Percentiles rank a stretch among this genome's conserved stretches.
These are phyloP conservation scores for Populus alba DNA, from an alignment of 345 rosid species.

Conservation along the genomic window DNA sequence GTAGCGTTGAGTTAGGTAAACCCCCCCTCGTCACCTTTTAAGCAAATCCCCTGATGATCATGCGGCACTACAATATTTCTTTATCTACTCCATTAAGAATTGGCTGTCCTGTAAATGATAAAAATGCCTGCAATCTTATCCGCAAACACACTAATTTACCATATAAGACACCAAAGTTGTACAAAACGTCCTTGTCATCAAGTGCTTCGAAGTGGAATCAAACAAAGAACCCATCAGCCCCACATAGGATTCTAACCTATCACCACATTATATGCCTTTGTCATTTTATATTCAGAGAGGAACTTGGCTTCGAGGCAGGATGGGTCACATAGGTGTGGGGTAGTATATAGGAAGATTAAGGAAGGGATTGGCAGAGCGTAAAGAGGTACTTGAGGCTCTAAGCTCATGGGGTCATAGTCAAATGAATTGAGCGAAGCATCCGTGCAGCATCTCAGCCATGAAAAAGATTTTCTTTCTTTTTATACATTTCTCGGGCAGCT, in stretches of 20 bases:
- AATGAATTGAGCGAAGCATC: slow-evolving; percentile 12
- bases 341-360: slow-evolving; percentile 12
- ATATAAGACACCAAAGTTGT: neutral
- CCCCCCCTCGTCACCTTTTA: slow-evolving; percentile 1
- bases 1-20: slow-evolving; percentile 10
- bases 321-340: slow-evolving; percentile 25
- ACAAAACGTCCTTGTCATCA: slow-evolving; percentile 24
- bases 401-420: slow-evolving; percentile 10
- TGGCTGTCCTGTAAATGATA: slow-evolving; percentile 1
- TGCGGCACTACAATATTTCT: neutral
- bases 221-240: slow-evolving; percentile 23
- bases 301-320: slow-evolving; percentile 7
- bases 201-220: slow-evolving; percentile 25
- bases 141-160: neutral
- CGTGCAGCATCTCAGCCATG: slow-evolving; percentile 29
- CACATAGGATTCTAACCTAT: slow-evolving; percentile 57
- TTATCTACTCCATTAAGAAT: slow-evolving; percentile 11
- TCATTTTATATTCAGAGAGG: slow-evolving; percentile 28
- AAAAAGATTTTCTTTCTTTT: slow-evolving; percentile 27
- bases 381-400: neutral
- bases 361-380: slow-evolving; percentile 17
- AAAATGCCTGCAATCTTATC: slow-evolving; percentile 29
- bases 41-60: slow-evolving; percentile 9
- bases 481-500: slow-evolving; percentile 4
- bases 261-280: slow-evolving; percentile 30